Conservation (phyloP, 179 eudicot genomes). For the Pouteria campechiana region DNA sequence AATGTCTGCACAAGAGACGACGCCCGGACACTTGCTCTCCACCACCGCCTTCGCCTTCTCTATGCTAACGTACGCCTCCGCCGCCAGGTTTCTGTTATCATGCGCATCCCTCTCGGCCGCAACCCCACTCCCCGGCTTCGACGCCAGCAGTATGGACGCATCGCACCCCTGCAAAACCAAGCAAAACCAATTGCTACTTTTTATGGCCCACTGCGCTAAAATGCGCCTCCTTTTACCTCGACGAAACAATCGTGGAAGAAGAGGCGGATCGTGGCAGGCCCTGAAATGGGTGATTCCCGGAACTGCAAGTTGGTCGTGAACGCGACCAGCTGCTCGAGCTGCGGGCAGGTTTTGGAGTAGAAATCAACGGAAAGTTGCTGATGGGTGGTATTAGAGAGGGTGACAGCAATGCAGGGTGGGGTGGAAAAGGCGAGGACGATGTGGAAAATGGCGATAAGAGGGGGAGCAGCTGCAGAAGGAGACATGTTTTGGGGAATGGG, state of each 20-base stretch:
- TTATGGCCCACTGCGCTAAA: constrained; percentile 1
- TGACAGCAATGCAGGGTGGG: constrained; percentile 4
- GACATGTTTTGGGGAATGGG: constrained; percentile 2
- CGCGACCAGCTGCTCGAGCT: constrained; percentile 58
- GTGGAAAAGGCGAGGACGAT: constrained; percentile 5
- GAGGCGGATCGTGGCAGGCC: constrained; percentile 75
- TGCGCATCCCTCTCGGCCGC: constrained; percentile 61
- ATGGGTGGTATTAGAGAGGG: constrained; percentile 12
- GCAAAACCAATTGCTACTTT: too few relatives aligned
- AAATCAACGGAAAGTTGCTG: constrained; percentile 44
- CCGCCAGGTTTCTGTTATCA: constrained; percentile 56
- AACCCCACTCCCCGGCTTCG: constrained; percentile 44
- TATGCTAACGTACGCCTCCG: constrained; percentile 55
- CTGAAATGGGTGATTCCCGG: constrained; percentile 45
- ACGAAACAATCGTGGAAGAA: constrained; percentile 96
- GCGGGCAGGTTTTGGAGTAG: constrained; percentile 73
- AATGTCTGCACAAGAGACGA: constrained; percentile 86
- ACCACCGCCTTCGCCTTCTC: constrained; percentile 58
- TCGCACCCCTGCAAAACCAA: constrained; percentile 84
- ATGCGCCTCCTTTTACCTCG: constrained; percentile 23
- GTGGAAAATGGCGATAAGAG: constrained; percentile 1
- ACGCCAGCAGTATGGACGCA: constrained; percentile 57
- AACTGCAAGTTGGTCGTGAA: constrained; percentile 54
- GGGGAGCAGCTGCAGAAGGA: neutral
- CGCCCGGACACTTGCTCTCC: constrained; percentile 76